Conservation (phyloP, 345 rosid species). For the Corchorus capsularis region DNA sequence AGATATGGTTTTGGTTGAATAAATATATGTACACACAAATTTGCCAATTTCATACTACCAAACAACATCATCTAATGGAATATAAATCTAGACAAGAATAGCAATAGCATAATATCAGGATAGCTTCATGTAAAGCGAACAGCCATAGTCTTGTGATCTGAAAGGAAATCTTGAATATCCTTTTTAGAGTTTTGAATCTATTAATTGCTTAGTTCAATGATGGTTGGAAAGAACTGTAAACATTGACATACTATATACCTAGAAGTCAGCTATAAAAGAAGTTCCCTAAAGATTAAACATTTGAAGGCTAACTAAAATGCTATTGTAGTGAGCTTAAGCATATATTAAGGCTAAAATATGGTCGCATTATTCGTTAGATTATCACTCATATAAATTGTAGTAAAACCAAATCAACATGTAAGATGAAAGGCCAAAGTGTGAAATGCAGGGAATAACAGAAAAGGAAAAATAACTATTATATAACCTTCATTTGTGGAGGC, state of each 20-base stretch:
- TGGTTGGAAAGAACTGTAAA: not conserved
- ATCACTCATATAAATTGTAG: not conserved
- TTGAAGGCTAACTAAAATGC: not conserved
- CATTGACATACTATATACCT: not conserved
- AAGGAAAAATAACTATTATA: conserved; percentile 16
- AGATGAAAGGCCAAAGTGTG: not conserved
- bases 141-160: not conserved
- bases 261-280: not conserved
- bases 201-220: not conserved
- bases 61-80: not conserved
- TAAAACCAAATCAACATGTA: not conserved
- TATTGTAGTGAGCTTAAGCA: not conserved
- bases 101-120: not conserved
- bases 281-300: not conserved
- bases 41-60: conserved; percentile 1
- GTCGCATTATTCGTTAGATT: not conserved
- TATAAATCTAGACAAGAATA: not conserved
- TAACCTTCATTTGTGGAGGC: conserved; percentile 78
- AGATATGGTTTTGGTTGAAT: not conserved
- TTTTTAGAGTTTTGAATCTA: not conserved
- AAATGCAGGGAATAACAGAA: conserved; percentile 4
- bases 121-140: conserved; percentile 6
- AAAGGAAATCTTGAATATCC: not conserved
- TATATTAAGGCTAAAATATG: not conserved
- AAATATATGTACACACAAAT: not conserved